Percentiles rank a stretch among this genome's conserved stretches.
These are phyloP conservation scores for Ustilago esculenta DNA, from an alignment of 1,284 basidiomycete species.

Conservation along the genomic window DNA sequence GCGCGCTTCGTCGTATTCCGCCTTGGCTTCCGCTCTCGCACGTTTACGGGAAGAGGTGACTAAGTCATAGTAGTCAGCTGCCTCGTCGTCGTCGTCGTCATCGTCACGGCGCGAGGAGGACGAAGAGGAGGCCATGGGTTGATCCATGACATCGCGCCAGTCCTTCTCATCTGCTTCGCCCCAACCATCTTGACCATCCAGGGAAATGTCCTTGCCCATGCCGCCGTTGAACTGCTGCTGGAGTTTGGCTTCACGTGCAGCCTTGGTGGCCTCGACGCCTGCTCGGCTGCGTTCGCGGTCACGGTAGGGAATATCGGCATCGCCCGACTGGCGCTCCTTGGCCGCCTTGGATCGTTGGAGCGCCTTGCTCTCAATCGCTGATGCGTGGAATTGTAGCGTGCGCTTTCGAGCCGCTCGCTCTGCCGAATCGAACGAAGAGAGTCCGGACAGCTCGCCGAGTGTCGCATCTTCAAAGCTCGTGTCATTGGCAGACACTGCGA, in stretches of 20 bases:
- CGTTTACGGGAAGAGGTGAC: constrained; percentile 48
- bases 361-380: constrained; percentile 45
- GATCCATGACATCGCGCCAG: constrained; percentile 61
- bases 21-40: constrained; percentile 56
- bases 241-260: constrained; percentile 48
- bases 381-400: constrained; percentile 63
- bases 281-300: constrained; percentile 59
- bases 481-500: constrained; percentile 21
- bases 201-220: constrained; percentile 22
- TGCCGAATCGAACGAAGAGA: constrained; percentile 52
- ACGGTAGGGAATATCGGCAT: constrained; percentile 65
- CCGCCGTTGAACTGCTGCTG: constrained; percentile 29
- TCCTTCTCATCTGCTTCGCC: constrained; percentile 61
- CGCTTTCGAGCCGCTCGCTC: constrained; percentile 58
- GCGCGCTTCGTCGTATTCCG: constrained; percentile 59
- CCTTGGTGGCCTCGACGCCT: constrained; percentile 60
- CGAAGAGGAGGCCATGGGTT: constrained; percentile 13
- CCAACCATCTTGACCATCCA: constrained; percentile 55
- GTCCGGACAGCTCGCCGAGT: constrained; percentile 59
- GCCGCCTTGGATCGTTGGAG: constrained; percentile 43
- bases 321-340: constrained; percentile 56
- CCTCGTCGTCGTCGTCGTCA: constrained; percentile 45
- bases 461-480: constrained; percentile 39
- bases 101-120: constrained; percentile 15
- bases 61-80: constrained; percentile 64